Evolutionary conservation across 768 basidiomycete genomes (phyloP).

Genomic region (Strobilomyces confusus): DNA sequence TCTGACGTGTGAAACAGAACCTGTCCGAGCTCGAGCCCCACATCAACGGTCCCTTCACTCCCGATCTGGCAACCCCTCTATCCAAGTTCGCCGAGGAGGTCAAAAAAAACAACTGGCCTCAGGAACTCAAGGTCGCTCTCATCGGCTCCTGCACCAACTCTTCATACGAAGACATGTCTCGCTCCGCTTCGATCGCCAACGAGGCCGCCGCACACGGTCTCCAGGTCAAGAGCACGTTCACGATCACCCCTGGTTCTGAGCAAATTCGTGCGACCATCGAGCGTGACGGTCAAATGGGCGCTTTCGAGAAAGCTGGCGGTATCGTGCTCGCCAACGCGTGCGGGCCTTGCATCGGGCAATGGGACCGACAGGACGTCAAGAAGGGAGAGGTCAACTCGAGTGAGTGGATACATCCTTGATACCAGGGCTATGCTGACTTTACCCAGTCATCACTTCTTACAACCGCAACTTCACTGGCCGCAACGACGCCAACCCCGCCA

Average conservation of each 20-base stretch:
- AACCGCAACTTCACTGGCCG: slow-evolving; percentile 99
- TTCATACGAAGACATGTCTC: slow-evolving; percentile 99
- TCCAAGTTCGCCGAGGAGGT: slow-evolving; percentile 91
- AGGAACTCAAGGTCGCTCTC: slow-evolving; percentile 93
- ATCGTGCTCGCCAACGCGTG: slow-evolving; percentile 97
- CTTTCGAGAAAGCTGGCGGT: slow-evolving; percentile 86
- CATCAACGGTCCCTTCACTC: slow-evolving; percentile 99
- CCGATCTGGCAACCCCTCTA: slow-evolving; percentile 96
- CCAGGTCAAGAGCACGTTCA: slow-evolving; percentile 89
- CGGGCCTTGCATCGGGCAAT: slow-evolving; percentile 99
- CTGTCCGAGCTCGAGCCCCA: slow-evolving; percentile 97
- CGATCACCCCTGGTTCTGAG: slow-evolving; percentile 97
- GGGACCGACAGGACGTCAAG: slow-evolving; percentile 95
- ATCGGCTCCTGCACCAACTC: slow-evolving; percentile 99
- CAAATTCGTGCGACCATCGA: slow-evolving; percentile 97
- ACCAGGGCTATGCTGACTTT: background rate
- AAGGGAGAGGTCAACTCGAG: slow-evolving; percentile 97
- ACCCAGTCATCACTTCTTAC: slow-evolving; percentile 93
- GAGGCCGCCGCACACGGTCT: slow-evolving; percentile 89
- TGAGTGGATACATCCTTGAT: slow-evolving; percentile 35
- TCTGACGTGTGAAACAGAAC: slow-evolving; percentile 49
- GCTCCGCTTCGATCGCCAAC: slow-evolving; percentile 89
- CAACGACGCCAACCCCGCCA: slow-evolving; percentile 99
- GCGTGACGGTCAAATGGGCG: slow-evolving; percentile 88
- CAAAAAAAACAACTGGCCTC: slow-evolving; percentile 95